Percentiles rank a stretch among this genome's conserved stretches.
These are phyloP conservation scores for Erodium moschatum DNA, from an alignment of 441 rosid genomes.

Conservation along the genomic window DNA sequence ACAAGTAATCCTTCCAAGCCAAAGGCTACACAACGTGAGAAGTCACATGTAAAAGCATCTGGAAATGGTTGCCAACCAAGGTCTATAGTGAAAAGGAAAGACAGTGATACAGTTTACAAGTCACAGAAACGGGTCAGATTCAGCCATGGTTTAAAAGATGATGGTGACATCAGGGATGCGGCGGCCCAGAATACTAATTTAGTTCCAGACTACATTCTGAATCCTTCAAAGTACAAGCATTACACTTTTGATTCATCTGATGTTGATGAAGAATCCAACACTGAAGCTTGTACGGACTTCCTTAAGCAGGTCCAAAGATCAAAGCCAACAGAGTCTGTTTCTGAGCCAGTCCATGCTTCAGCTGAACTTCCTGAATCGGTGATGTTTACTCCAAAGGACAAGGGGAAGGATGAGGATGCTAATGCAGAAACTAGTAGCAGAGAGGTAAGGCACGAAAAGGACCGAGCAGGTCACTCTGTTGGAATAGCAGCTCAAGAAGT, in stretches of 20 bases:
- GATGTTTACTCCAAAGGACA: constrained; percentile 38
- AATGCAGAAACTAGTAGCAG: background rate
- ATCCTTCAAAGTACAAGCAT: constrained; percentile 34
- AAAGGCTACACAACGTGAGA: constrained; percentile 17
- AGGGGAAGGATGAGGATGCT: background rate
- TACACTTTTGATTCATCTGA: constrained; percentile 34
- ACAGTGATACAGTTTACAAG: constrained; percentile 23
- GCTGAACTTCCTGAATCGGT: constrained; percentile 23
- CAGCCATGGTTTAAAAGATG: constrained; percentile 23
- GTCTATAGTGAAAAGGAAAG: constrained; percentile 43
- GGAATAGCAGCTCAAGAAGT: constrained; percentile 25
- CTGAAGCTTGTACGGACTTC: constrained; percentile 22
- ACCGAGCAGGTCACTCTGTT: constrained; percentile 13
- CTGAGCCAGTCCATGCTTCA: constrained; percentile 14
- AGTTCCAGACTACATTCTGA: constrained; percentile 38
- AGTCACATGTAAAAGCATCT: constrained; percentile 4
- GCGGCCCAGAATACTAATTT: constrained; percentile 14
- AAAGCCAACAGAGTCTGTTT: background rate
- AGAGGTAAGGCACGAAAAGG: constrained; percentile 23
- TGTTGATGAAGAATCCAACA: constrained; percentile 21
- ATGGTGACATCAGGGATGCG: constrained; percentile 15
- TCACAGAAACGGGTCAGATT: constrained; percentile 40
- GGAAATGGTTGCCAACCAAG: constrained; percentile 20
- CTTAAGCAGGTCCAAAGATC: background rate
- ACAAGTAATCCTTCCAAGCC: constrained; percentile 13